phyloP scores from a whole-genome alignment of 1,139 yeast species.

The Wickerhamiella infanticola region DNA sequence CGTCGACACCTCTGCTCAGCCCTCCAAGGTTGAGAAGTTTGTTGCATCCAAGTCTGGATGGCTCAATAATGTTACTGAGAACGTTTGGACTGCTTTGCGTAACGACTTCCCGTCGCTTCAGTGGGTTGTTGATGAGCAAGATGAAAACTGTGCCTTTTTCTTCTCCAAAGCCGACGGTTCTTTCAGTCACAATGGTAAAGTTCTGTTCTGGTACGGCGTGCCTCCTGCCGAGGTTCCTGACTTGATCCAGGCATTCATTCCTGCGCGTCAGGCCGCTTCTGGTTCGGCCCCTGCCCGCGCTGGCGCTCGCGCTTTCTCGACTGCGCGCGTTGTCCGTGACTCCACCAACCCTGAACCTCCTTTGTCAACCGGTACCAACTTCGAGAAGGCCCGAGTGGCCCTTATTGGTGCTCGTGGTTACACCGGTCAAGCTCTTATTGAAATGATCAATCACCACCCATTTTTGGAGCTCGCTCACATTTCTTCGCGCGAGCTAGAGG shows the following conservation, averaged over 20 bases:
- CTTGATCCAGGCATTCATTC: conserved; percentile 46
- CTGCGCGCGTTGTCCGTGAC: conserved; percentile 6
- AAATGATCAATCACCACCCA: conserved; percentile 76
- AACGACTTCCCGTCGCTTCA: conserved; percentile 60
- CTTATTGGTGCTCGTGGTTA: conserved; percentile 97
- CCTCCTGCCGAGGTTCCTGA: conserved; percentile 46
- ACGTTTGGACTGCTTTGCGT: conserved; percentile 68
- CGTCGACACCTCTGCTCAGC: conserved; percentile 34
- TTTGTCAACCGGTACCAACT: conserved; percentile 43
- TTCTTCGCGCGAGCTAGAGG: conserved; percentile 86
- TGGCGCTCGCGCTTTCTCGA: conserved; percentile 7
- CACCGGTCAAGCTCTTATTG: conserved; percentile 87
- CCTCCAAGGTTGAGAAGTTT: conserved; percentile 66
- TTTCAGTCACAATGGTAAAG: conserved; percentile 73
- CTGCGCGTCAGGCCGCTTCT: conserved; percentile 30
- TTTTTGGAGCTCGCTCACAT: conserved; percentile 79
- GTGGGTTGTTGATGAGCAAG: conserved; percentile 87
- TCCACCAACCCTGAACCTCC: conserved; percentile 62
- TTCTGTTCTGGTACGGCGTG: conserved; percentile 90
- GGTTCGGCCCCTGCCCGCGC: conserved; percentile 5
- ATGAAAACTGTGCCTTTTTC: conserved; percentile 82
- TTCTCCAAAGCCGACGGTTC: conserved; percentile 91
- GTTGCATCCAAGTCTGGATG: conserved; percentile 83
- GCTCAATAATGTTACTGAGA: conserved; percentile 94
- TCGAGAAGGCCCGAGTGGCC: conserved; percentile 56